phyloP scores from a whole-genome alignment of 73 alveolate species.

The Paramecium biaurelia region DNA sequence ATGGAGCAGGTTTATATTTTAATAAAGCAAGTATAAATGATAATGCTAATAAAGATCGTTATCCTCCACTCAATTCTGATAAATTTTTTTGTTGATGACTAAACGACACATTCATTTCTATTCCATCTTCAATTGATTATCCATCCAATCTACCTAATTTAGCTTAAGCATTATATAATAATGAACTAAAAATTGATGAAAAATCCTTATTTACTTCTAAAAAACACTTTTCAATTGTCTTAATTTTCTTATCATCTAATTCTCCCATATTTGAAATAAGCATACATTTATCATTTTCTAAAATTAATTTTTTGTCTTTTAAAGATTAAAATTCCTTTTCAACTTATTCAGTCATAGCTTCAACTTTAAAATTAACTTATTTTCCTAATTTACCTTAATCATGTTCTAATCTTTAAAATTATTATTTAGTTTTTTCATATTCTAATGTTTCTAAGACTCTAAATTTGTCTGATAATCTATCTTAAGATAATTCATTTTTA shows the following conservation, averaged over 20 bases:
- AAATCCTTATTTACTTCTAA: constrained; percentile 77
- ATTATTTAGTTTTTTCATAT: constrained; percentile 5
- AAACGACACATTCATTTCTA: constrained; percentile 94
- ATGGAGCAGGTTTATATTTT: constrained; percentile 94
- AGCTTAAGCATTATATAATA: constrained; percentile 93
- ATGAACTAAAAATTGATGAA: constrained; percentile 82
- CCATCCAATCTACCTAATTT: constrained; percentile 78
- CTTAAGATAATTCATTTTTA: background rate
- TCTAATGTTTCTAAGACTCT: background rate
- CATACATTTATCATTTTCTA: constrained; percentile 77
- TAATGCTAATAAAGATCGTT: constrained; percentile 95
- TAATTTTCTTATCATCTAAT: constrained; percentile 72
- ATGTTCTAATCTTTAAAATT: background rate
- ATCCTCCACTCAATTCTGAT: constrained; percentile 93
- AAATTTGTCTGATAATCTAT: background rate
- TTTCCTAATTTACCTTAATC: constrained; percentile 62
- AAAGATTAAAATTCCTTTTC: constrained; percentile 82
- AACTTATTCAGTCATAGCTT: constrained; percentile 88
- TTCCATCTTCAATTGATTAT: constrained; percentile 84
- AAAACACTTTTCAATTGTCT: constrained; percentile 70
- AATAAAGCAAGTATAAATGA: constrained; percentile 86
- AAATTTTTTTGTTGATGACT: constrained; percentile 88
- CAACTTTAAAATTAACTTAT: constrained; percentile 89
- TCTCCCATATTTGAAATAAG: constrained; percentile 84
- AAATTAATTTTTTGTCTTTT: constrained; percentile 75